These are phyloP conservation scores for Coccomyxa sp. DNA, from an alignment of 139 green algal genomes.

Conservation along the genomic window DNA sequence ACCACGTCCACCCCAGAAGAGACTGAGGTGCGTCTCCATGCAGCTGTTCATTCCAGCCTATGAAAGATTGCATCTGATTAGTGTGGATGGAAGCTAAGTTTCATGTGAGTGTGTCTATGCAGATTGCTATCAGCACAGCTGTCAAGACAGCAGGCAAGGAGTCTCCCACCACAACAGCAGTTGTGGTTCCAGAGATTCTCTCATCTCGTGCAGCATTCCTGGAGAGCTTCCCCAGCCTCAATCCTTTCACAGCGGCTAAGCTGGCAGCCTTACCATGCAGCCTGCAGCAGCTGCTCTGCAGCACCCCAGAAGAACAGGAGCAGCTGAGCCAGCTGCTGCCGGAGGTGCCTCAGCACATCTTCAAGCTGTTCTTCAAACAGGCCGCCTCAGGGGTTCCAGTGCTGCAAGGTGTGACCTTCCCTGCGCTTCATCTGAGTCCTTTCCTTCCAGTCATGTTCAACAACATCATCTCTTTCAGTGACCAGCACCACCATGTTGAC, in stretches of 20 bases:
- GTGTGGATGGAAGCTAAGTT: neutral
- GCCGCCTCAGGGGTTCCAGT: slow-evolving; percentile 5
- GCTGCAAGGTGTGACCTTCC: too few relatives aligned
- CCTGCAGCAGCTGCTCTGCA: slow-evolving; percentile 28
- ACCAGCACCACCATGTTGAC: too few relatives aligned
- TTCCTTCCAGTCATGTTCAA: too few relatives aligned
- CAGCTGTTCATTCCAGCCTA: too few relatives aligned
- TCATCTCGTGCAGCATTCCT: slow-evolving; percentile 18
- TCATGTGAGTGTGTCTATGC: neutral
- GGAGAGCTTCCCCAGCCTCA: slow-evolving; percentile 25
- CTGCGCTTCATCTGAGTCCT: too few relatives aligned
- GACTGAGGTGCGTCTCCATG: neutral
- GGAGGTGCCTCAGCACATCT: slow-evolving; percentile 18
- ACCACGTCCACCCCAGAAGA: neutral
- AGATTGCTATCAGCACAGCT: neutral
- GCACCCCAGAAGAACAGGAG: slow-evolving; percentile 6
- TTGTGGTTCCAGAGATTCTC: neutral
- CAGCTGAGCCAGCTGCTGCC: slow-evolving; percentile 10
- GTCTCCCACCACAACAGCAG: neutral
- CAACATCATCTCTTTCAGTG: too few relatives aligned
- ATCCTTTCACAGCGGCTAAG: slow-evolving; percentile 28
- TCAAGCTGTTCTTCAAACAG: slow-evolving; percentile 33
- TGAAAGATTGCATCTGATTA: too few relatives aligned
- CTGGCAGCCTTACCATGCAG: slow-evolving; percentile 13
- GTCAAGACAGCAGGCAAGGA: neutral